Conservation (phyloP, 202 grass and related monocot genomes). For the Setaria italica region DNA sequence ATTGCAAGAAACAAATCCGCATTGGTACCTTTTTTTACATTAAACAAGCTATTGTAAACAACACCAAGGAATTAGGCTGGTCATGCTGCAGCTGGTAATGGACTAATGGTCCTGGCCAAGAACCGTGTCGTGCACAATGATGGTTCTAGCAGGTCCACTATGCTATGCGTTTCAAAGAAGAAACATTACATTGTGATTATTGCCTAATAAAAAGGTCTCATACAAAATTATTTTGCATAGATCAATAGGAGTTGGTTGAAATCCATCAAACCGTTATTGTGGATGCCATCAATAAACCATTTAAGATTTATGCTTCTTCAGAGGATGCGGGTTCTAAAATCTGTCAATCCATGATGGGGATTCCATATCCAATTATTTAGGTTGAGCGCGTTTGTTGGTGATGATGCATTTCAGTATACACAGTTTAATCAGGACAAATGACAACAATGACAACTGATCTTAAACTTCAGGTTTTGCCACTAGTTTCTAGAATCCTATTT, state of each 20-base stretch:
- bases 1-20: background rate
- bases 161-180: background rate
- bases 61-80: too few relatives aligned
- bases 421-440: constrained; percentile 1
- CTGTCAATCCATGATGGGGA: background rate
- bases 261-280: constrained; percentile 11
- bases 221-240: background rate
- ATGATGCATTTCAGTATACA: background rate
- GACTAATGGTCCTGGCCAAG: background rate
- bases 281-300: constrained; percentile 11
- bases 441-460: background rate
- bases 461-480: background rate
- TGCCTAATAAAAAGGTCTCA: background rate
- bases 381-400: background rate
- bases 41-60: background rate
- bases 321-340: background rate
- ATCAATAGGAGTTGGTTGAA: constrained; percentile 29
- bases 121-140: background rate
- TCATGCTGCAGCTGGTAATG: constrained; percentile 3
- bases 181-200: background rate
- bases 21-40: background rate
- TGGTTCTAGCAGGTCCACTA: background rate
- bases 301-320: background rate
- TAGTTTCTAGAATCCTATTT: background rate
- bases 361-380: background rate